Conservation (phyloP, 2,329 filamentous ascomycete species). For the Sordariomycetes sp. region DNA sequence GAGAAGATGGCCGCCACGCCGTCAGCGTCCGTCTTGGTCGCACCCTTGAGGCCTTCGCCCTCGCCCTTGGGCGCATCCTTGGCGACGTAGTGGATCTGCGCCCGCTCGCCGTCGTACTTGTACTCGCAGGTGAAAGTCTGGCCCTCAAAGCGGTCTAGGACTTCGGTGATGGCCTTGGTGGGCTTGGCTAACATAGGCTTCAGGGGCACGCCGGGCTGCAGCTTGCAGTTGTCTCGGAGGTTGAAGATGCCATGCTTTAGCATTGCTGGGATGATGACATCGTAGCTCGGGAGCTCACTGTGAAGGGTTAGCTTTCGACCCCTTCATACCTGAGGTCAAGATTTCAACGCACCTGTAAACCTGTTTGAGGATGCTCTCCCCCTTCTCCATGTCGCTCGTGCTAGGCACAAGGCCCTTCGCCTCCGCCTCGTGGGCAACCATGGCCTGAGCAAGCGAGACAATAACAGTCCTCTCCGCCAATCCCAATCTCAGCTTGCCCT, state of each 20-base stretch:
- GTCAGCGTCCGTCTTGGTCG: constrained; percentile 50
- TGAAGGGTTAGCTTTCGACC: constrained; percentile 16
- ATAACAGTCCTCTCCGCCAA: constrained; percentile 87
- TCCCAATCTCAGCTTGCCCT: constrained; percentile 85
- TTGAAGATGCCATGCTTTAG: constrained; percentile 75
- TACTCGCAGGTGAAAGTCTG: constrained; percentile 97
- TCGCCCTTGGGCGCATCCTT: constrained; percentile 63
- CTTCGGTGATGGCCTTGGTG: constrained; percentile 95
- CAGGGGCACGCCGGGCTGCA: constrained; percentile 83
- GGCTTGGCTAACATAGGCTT: constrained; percentile 99
- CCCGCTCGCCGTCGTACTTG: constrained; percentile 95
- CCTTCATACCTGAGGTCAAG: neutral
- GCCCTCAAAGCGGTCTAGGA: constrained; percentile 88
- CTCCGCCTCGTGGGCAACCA: constrained; percentile 72
- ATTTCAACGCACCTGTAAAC: constrained; percentile 58
- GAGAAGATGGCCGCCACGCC: constrained; percentile 93
- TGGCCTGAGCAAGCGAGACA: constrained; percentile 77
- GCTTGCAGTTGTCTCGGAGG: constrained; percentile 71
- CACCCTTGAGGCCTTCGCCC: constrained; percentile 43
- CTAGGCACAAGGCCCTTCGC: constrained; percentile 56
- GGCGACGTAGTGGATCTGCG: constrained; percentile 96
- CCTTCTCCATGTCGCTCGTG: constrained; percentile 66
- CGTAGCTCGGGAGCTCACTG: constrained; percentile 88
- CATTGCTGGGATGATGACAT: constrained; percentile 85
- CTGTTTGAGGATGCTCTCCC: constrained; percentile 74